Base-by-base conservation (phyloP, 345 rosid genomes). In the Aquilaria sinensis region DNA sequence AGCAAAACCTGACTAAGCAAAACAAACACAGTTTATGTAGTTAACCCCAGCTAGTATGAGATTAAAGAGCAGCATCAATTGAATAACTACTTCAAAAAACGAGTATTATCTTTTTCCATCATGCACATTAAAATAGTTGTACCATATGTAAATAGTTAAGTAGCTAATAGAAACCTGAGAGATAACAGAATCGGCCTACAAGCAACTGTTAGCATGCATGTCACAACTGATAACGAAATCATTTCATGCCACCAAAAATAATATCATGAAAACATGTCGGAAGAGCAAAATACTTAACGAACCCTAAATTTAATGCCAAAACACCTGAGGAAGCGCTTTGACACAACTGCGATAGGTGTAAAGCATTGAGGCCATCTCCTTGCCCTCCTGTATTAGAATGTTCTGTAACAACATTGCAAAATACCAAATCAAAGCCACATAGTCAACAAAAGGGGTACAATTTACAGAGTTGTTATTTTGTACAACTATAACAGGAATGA, bases 291-390 rank as follows among this genome's bases (percentile, higher is more conserved):
- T 23, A 23, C 23, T 23, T 23, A 23, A 23, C 23, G 1, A 23
- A 23, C 23, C 23, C 23, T 23, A 37, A 37, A 5, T 37, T 37
- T 32, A 41, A 29, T 23, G 37, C 54, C 32, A 59, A 62, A 66
- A 43, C 30, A 87, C 99, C 99, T 94, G 99, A 77, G 99, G 97
- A 60, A 94, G 85, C 8, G 99, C 99, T 91, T 94, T 94, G 64
- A 94, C 97, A 59, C 99, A 94, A 64, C 96, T 91, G 68, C 99
- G 91, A 68, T 94, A 94, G 1, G 99, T 88, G 70, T 91, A 94
- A 66, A 94, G 96, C 70, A 94, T 88, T 1, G 99, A 94, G 6
- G 93, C 77, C 99, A 91, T 94, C 82, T 92, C 99, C 75, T 83
- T 88, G 53, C 99, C 99, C 76, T 94, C 99, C 69, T 87, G 88